These are phyloP conservation scores for Bocquillonia castaneifolia DNA, from an alignment of 441 rosid genomes.

Conservation along the genomic window DNA sequence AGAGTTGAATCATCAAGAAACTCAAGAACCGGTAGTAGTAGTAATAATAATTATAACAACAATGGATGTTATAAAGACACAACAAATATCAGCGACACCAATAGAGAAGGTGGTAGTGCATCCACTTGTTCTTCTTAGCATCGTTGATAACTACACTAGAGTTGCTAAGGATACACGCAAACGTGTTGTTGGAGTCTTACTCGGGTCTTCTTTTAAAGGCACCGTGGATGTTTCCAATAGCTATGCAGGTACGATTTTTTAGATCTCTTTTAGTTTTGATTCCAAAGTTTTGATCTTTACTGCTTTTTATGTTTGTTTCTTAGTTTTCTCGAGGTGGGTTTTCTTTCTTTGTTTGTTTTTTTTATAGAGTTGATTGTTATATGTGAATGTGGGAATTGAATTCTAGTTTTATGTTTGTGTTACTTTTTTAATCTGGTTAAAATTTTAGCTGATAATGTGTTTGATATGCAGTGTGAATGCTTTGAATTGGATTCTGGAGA, in stretches of 20 bases:
- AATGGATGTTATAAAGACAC: constrained; percentile 84
- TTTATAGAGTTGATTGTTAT: neutral
- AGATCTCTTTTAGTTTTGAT: constrained; percentile 13
- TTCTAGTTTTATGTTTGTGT: neutral
- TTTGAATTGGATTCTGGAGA: neutral
- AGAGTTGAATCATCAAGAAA: neutral
- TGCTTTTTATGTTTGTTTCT: neutral
- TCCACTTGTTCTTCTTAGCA: constrained; percentile 80
- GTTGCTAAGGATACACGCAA: constrained; percentile 82
- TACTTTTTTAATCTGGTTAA: too few relatives aligned
- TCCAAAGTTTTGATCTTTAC: neutral
- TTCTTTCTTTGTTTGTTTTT: neutral
- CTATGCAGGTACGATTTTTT: constrained; percentile 53
- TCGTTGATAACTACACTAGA: constrained; percentile 84
- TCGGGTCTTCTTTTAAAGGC: constrained; percentile 62
- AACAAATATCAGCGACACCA: constrained; percentile 61
- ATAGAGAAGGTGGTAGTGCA: constrained; percentile 85
- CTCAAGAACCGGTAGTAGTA: neutral
- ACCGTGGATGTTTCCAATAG: constrained; percentile 79
- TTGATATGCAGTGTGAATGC: neutral
- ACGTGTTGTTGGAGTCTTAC: constrained; percentile 79
- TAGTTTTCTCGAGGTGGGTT: neutral
- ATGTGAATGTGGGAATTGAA: neutral
- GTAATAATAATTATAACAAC: too few relatives aligned
- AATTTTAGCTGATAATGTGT: too few relatives aligned